A percentile compares a stretch with the other conserved stretches of the same genome.
phyloP scores from a whole-genome alignment of 805 yeast species.

The Diddensiella santjacobensis region DNA sequence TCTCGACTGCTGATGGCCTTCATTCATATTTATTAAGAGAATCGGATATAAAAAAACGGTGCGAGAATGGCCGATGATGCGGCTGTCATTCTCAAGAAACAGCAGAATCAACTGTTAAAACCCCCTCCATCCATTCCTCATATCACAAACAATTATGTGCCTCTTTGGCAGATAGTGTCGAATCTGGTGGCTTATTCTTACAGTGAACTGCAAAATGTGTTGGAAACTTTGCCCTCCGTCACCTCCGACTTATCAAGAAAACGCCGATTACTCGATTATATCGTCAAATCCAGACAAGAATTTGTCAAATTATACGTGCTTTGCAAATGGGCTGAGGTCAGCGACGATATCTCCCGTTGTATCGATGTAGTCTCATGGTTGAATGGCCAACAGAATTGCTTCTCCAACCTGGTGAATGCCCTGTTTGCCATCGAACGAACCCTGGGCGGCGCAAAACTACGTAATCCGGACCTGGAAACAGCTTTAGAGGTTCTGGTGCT shows the following conservation, averaged over 20 bases:
- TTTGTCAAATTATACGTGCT: constrained; percentile 80
- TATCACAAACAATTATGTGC: constrained; percentile 63
- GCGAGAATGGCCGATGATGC: constrained; percentile 4
- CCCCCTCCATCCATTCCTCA: constrained; percentile 51
- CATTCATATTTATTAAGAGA: too few species aligned
- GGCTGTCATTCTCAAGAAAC: constrained; percentile 1
- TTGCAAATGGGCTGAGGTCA: constrained; percentile 79
- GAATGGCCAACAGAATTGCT: constrained; percentile 70
- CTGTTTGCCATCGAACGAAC: constrained; percentile 65
- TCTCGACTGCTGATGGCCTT: too few species aligned
- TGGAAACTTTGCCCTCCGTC: constrained; percentile 56
- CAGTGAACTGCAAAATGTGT: constrained; percentile 54
- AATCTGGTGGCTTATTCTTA: constrained; percentile 59
- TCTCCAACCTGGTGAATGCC: constrained; percentile 58
- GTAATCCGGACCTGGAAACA: constrained; percentile 85
- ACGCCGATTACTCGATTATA: constrained; percentile 59
- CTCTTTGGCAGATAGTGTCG: constrained; percentile 56
- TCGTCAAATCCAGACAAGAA: constrained; percentile 75
- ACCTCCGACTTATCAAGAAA: constrained; percentile 63
- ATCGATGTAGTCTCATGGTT: constrained; percentile 90
- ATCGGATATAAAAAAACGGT: too few species aligned
- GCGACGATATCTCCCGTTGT: constrained; percentile 65
- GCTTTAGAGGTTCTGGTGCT: constrained; percentile 77
- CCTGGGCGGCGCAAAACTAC: constrained; percentile 83
- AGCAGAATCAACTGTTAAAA: constrained; percentile 2